These are phyloP conservation scores for Colletotrichum nymphaeae DNA, from an alignment of 2,329 filamentous ascomycete genomes.

Conservation along the genomic window DNA sequence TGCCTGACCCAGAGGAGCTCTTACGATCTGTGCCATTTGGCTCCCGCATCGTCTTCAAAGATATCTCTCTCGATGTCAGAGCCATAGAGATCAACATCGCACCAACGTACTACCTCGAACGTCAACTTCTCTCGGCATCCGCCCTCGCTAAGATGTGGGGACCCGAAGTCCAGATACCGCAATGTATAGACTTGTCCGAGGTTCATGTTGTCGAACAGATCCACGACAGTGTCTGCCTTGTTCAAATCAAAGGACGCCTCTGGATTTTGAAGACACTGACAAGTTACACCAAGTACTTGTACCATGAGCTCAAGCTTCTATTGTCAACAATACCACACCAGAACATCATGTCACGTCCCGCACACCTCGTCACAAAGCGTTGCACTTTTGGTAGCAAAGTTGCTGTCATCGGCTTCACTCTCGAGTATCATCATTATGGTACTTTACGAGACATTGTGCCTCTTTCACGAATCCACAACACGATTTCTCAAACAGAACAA, in stretches of 20 bases:
- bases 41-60: constrained; percentile 65
- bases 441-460: constrained; percentile 67
- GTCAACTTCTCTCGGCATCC: constrained; percentile 58
- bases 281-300: constrained; percentile 69
- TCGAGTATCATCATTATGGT: constrained; percentile 65
- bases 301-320: constrained; percentile 69
- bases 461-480: constrained; percentile 58
- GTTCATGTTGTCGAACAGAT: constrained; percentile 65
- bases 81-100: constrained; percentile 59
- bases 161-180: constrained; percentile 53
- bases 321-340: constrained; percentile 63
- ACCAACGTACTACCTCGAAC: constrained; percentile 64
- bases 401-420: constrained; percentile 67
- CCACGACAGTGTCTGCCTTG: constrained; percentile 70
- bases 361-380: constrained; percentile 66
- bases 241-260: constrained; percentile 53
- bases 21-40: constrained; percentile 67
- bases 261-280: constrained; percentile 70
- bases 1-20: constrained; percentile 43
- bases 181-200: constrained; percentile 59
- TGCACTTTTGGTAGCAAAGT: constrained; percentile 67
- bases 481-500: constrained; percentile 56
- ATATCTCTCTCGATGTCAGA: constrained; percentile 58
- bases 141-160: constrained; percentile 58
- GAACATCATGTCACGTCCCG: constrained; percentile 63